A percentile compares a stretch with the other conserved stretches of the same genome.
Evolutionary conservation across 352 stramenopile species (phyloP).

Genomic region (Aphanomyces euteiches): DNA sequence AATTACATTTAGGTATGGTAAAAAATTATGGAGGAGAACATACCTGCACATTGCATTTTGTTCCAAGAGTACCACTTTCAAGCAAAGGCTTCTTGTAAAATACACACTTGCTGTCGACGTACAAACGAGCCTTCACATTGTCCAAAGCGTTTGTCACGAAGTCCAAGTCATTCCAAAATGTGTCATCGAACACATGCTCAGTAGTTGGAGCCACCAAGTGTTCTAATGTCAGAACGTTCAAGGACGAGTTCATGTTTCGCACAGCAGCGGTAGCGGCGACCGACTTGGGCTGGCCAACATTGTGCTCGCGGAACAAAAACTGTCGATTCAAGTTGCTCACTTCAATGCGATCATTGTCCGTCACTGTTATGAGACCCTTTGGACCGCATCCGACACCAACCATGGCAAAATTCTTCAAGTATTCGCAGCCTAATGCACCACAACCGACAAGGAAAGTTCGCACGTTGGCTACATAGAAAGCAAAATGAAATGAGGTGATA

Average conservation of each 20-base stretch:
- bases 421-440: conserved; percentile 76
- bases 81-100: conserved; percentile 96
- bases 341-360: conserved; percentile 85
- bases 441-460: conserved; percentile 81
- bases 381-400: conserved; percentile 69
- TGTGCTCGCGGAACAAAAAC: conserved; percentile 83
- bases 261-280: conserved; percentile 74
- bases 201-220: conserved; percentile 75
- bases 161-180: conserved; percentile 82
- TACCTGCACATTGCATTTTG: conserved; percentile 95
- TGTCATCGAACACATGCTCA: conserved; percentile 75
- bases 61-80: conserved; percentile 97
- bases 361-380: conserved; percentile 75
- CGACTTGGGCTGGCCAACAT: conserved; percentile 80
- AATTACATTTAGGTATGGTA: not conserved
- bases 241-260: conserved; percentile 61
- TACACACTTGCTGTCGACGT: conserved; percentile 98
- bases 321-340: conserved; percentile 86
- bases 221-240: conserved; percentile 80
- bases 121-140: conserved; percentile 97
- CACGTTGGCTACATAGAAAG: conserved; percentile 37
- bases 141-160: conserved; percentile 99
- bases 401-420: conserved; percentile 87
- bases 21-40: not conserved
- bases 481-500: not conserved